Percentiles rank a stretch among this genome's conserved stretches.
Conservation (phyloP, 2,329 filamentous ascomycete genomes). For the Helotiales sp. region DNA sequence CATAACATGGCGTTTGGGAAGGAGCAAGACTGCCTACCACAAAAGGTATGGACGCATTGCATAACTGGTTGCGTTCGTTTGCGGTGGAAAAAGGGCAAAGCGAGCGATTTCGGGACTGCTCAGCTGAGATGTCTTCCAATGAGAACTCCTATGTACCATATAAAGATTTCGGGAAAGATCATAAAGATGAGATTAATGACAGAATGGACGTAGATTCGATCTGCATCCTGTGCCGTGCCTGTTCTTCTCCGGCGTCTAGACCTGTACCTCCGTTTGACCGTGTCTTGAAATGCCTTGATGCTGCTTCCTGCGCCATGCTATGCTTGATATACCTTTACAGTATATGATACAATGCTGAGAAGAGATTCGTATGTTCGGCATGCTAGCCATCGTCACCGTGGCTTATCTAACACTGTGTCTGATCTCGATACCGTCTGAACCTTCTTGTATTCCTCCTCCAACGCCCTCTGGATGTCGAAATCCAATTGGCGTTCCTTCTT, state of each 20-base stretch:
- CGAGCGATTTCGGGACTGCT: slow-evolving; percentile 8
- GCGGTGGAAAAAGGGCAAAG: slow-evolving; percentile 2
- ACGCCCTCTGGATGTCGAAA: slow-evolving; percentile 83
- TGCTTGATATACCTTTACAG: slow-evolving; percentile 11
- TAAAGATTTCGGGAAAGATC: slow-evolving; percentile 5
- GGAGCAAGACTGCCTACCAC: slow-evolving; percentile 22
- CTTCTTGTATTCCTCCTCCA: slow-evolving; percentile 90
- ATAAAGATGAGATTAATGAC: slow-evolving; percentile 1
- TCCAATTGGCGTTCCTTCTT: slow-evolving; percentile 91
- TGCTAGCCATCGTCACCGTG: slow-evolving; percentile 11
- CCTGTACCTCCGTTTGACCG: background rate
- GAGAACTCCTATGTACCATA: slow-evolving; percentile 22
- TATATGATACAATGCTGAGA: slow-evolving; percentile 2
- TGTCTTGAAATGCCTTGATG: background rate
- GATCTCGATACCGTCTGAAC: slow-evolving; percentile 73
- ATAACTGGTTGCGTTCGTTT: slow-evolving; percentile 12
- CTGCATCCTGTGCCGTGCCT: background rate
- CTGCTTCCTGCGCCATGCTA: slow-evolving; percentile 10
- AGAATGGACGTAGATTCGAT: slow-evolving; percentile 9
- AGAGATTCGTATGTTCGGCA: background rate
- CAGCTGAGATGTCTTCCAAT: background rate
- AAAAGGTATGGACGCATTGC: slow-evolving; percentile 6
- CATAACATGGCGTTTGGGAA: slow-evolving; percentile 34
- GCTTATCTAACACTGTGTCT: slow-evolving; percentile 19
- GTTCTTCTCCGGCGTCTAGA: background rate